Conservation (phyloP, 2,329 filamentous ascomycete species). For the Furcasterigmium sp. region DNA sequence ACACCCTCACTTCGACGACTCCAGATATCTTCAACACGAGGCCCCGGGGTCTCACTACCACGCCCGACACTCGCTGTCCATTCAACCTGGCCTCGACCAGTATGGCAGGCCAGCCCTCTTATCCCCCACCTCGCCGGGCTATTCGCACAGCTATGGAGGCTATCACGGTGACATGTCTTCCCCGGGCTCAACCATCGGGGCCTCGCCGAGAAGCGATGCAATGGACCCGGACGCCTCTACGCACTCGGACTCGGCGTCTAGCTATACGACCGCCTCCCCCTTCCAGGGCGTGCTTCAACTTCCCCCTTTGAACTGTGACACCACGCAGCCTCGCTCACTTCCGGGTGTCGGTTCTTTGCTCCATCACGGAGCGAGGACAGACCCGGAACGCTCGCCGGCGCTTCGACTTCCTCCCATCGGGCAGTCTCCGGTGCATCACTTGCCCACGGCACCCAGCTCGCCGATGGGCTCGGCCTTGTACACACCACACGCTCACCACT, state of each 20-base stretch:
- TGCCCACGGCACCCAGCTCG: slow-evolving; percentile 21
- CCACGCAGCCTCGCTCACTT: slow-evolving; percentile 14
- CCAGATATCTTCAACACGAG: slow-evolving; percentile 3
- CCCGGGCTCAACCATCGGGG: slow-evolving; percentile 27
- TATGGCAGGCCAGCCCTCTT: slow-evolving; percentile 8
- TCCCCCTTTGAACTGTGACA: slow-evolving; percentile 24
- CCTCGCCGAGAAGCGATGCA: slow-evolving; percentile 47
- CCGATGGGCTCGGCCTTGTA: slow-evolving; percentile 7
- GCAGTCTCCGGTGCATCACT: too few species aligned
- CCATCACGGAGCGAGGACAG: slow-evolving; percentile 6
- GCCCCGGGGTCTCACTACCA: slow-evolving; percentile 14
- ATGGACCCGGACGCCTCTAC: slow-evolving; percentile 62
- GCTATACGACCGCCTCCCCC: slow-evolving; percentile 55
- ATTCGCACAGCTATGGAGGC: slow-evolving; percentile 12
- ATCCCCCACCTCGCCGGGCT: slow-evolving; percentile 11
- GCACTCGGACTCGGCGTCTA: slow-evolving; percentile 63
- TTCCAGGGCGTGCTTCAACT: too few species aligned
- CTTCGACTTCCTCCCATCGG: too few species aligned
- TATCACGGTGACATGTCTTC: slow-evolving; percentile 28
- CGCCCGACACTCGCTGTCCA: slow-evolving; percentile 17
- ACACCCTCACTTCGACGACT: slow-evolving; percentile 14
- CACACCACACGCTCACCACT: background rate
- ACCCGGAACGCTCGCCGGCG: too few species aligned
- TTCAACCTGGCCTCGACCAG: slow-evolving; percentile 7
- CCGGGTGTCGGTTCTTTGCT: slow-evolving; percentile 20